phyloP scores from a whole-genome alignment of 2,329 filamentous ascomycete species.

The Calonectria henricotiae region DNA sequence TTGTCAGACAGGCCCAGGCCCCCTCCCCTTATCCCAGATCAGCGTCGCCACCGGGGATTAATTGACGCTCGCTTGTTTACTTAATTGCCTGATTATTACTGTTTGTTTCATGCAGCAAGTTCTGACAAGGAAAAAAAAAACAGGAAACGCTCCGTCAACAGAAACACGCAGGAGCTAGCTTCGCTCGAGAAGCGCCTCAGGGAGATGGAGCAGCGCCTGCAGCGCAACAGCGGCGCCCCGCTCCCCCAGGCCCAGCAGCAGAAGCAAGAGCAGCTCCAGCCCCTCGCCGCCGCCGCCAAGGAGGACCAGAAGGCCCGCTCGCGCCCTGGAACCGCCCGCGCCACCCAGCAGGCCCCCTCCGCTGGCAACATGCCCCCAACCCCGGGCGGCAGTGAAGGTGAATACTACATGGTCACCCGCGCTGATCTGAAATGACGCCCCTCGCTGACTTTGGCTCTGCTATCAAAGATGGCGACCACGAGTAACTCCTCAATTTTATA shows the following conservation, averaged over 20 bases:
- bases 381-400: constrained; percentile 76
- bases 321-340: constrained; percentile 70
- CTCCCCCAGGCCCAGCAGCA: constrained; percentile 48
- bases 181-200: constrained; percentile 87
- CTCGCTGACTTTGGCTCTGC: constrained; percentile 53
- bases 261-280: constrained; percentile 39
- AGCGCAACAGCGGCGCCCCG: constrained; percentile 52
- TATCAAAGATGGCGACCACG: constrained; percentile 59
- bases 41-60: constrained; percentile 8
- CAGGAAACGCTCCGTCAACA: constrained; percentile 86
- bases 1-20: constrained; percentile 4
- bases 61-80: not conserved
- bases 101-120: not conserved
- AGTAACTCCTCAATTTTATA: constrained; percentile 49
- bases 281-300: constrained; percentile 46
- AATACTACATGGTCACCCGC: constrained; percentile 64
- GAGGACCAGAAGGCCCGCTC: constrained; percentile 62
- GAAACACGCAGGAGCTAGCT: constrained; percentile 85
- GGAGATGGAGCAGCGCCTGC: constrained; percentile 87
- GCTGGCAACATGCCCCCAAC: constrained; percentile 74
- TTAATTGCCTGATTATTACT: not conserved
- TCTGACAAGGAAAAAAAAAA: constrained; percentile 17
- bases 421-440: constrained; percentile 53
- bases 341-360: constrained; percentile 68
- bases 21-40: constrained; percentile 16